Evolutionary conservation across 306 rosid genomes (phyloP).

Genomic region (Adenanthera pavonina): DNA sequence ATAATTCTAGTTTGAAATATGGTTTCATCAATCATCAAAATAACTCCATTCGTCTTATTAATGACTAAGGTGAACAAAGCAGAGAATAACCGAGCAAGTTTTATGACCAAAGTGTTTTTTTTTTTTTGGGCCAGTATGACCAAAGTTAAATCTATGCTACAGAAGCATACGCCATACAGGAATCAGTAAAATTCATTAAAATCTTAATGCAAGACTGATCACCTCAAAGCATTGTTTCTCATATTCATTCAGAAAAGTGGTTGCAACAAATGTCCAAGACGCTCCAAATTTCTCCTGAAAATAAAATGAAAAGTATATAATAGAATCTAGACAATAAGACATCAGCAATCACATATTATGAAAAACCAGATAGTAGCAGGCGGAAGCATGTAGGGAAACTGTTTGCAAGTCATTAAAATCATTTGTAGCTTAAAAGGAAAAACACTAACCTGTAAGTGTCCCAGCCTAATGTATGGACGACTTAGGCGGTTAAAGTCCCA

Average conservation of each 20-base stretch:
- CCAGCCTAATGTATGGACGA: slow-evolving; percentile 75
- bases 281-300: slow-evolving; percentile 86
- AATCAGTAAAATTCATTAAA: neutral
- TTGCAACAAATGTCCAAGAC: slow-evolving; percentile 78
- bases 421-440: slow-evolving; percentile 30
- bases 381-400: slow-evolving; percentile 21
- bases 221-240: slow-evolving; percentile 26
- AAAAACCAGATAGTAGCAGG: slow-evolving; percentile 29
- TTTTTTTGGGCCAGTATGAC: neutral
- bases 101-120: neutral
- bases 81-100: slow-evolving; percentile 3
- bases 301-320: slow-evolving; percentile 17
- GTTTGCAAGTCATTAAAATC: slow-evolving; percentile 28
- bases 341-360: slow-evolving; percentile 5
- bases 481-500: slow-evolving; percentile 97
- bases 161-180: neutral
- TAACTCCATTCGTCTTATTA: neutral
- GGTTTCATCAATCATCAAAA: slow-evolving; percentile 9
- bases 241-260: slow-evolving; percentile 75
- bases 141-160: neutral
- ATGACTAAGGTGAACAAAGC: slow-evolving; percentile 15
- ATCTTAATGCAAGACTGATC: slow-evolving; percentile 13
- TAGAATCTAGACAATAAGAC: slow-evolving; percentile 1
- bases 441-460: slow-evolving; percentile 69
- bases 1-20: slow-evolving; percentile 1